Percentiles rank a stretch among this genome's conserved stretches.
Evolutionary conservation across 1,284 basidiomycete genomes (phyloP).

Genomic region (Ustilago bromivora): DNA sequence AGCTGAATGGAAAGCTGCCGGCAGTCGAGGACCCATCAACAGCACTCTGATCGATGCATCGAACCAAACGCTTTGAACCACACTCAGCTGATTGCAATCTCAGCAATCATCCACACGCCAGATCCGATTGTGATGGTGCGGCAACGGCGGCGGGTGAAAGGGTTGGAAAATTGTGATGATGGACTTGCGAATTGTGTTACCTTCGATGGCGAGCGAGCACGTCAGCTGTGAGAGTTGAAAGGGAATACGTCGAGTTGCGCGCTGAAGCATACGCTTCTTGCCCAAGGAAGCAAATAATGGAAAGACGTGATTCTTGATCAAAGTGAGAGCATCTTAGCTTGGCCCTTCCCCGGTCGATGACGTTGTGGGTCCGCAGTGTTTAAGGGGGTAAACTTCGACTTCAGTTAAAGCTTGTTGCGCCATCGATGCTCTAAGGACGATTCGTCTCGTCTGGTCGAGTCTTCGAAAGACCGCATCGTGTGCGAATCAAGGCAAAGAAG

Average conservation of each 20-base stretch:
- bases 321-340: constrained; percentile 1
- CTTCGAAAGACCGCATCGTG: neutral
- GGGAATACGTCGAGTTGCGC: neutral
- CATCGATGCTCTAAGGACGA: neutral
- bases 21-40: neutral
- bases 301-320: constrained; percentile 4
- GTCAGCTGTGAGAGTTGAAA: constrained; percentile 21
- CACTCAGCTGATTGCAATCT: no score
- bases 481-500: neutral
- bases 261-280: neutral
- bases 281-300: neutral
- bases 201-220: constrained; percentile 46
- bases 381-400: neutral
- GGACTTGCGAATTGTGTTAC: constrained; percentile 14
- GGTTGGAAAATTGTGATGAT: neutral
- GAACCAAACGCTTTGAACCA: no score
- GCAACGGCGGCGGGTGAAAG: no score
- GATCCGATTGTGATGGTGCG: no score
- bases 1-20: neutral
- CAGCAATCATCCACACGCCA: no score
- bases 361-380: neutral
- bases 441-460: neutral
- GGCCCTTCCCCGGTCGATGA: neutral
- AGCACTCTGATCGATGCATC: no score
- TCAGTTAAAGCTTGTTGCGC: neutral